Evolutionary conservation across 495 filamentous ascomycete genomes (phyloP), one percentile per base, ranked within the genome.

Genomic region (Aspergillus diversus): DNA sequence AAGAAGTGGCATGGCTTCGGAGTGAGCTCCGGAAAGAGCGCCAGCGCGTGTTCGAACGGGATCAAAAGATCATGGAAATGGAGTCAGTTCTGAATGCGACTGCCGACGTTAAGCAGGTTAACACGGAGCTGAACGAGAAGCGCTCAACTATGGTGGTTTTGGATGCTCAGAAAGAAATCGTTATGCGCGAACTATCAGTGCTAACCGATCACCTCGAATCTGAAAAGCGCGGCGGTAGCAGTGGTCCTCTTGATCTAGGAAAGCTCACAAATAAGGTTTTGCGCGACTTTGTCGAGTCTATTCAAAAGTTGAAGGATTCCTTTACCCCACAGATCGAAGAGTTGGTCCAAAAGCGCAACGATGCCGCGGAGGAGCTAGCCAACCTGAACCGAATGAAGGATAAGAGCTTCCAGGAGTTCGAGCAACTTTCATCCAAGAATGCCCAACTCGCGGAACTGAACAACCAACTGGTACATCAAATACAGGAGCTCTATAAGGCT

Each of bases 61-160:
- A 92, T 60, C 88, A 92, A 69, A 83, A 85, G 58, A 88, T 96
- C 43, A 85, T 88, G 2, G 93, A 98, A 68, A 85, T 98, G 59
- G 93, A 99, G 70, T 77, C 85, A 21, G 82, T 87, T 43, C 75
- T 89, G 61, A 84, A 85, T 59, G 83, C 86, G 15, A 89, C 89
- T 17, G 90, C 89, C 27, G 91, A 93, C 66, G 86, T 97, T 37
- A 92, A 92, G 71, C 89, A 87, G 60, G 84, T 95, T 33, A 93
- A 93, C 69, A 92, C 88, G 47, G 93, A 93, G 68, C 80, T 99
- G 12, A 83, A 90, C 37, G 93, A 98, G 75, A 98, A 98, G 80
- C 86, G 95, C 50, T 96, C 93, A 63, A 98, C 94, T 2, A 92
- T 99, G 69, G 93, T 95, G n/a, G 90, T 93, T 11, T 81, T 99